These are phyloP conservation scores for Purshia tridentata DNA, from an alignment of 306 rosid species.

Conservation along the genomic window DNA sequence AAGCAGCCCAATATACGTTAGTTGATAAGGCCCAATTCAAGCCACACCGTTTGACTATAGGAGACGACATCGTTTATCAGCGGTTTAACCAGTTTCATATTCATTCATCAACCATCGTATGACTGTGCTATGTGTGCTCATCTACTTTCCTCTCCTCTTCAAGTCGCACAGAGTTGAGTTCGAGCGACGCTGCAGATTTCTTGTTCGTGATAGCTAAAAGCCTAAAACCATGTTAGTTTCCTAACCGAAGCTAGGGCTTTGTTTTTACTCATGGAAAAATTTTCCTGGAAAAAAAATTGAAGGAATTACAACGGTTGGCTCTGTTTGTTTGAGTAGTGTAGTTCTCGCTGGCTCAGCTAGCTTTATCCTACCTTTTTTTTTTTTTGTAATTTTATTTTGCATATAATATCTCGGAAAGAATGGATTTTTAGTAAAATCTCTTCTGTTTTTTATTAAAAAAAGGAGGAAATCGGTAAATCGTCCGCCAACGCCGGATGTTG, in stretches of 20 bases:
- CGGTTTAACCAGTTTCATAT: not conserved
- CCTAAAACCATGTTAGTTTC: conserved; percentile 3
- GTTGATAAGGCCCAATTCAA: not conserved
- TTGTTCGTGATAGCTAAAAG: not conserved
- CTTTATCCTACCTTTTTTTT: not conserved
- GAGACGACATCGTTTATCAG: not conserved
- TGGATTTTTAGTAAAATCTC: not conserved
- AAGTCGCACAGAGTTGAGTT: not conserved
- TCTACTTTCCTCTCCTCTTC: not conserved
- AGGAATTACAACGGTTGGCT: not conserved
- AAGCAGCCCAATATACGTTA: not conserved
- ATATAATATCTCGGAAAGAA: not conserved
- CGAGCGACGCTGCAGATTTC: not conserved
- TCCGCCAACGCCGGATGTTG: conserved; percentile 80
- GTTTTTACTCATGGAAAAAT: too few species aligned
- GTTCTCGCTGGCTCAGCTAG: not conserved
- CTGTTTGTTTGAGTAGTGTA: not conserved
- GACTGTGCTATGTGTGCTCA: not conserved
- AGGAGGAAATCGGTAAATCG: conserved; percentile 91
- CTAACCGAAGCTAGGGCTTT: not conserved
- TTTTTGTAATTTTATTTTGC: not conserved
- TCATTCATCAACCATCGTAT: not conserved
- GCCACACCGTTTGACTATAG: not conserved
- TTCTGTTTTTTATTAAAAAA: not conserved
- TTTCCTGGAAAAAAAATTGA: not conserved